phyloP scores from a whole-genome alignment of 1,139 yeast genomes.

The Magnusiomyces fungicola region DNA sequence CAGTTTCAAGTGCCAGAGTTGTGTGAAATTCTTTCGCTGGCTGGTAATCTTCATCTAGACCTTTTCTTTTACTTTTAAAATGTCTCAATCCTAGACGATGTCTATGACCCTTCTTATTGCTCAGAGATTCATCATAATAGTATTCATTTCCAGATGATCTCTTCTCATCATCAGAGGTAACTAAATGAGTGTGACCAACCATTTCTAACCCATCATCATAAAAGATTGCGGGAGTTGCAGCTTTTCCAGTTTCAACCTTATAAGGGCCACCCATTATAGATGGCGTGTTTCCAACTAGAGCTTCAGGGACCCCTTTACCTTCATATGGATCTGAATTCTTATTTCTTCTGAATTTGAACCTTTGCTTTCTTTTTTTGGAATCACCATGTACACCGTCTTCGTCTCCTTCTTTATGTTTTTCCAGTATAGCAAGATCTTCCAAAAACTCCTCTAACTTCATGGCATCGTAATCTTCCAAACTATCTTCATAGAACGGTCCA shows the following conservation, averaged over 20 bases:
- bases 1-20: slow-evolving; percentile 3
- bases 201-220: neutral
- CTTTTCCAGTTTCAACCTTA: neutral
- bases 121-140: no score
- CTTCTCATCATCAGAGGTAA: no score
- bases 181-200: no score
- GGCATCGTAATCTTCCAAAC: slow-evolving; percentile 15
- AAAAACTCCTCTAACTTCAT: slow-evolving; percentile 12
- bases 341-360: neutral
- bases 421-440: slow-evolving; percentile 3
- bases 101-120: neutral
- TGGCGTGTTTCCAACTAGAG: neutral
- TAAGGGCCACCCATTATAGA: neutral
- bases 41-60: neutral
- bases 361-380: neutral
- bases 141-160: no score
- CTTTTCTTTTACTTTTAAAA: neutral
- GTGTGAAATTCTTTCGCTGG: slow-evolving; percentile 1
- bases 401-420: neutral
- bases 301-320: neutral
- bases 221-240: neutral
- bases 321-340: neutral
- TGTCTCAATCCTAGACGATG: neutral
- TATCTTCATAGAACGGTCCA: slow-evolving; percentile 15
- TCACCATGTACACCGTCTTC: no score